Evolutionary conservation across 495 filamentous ascomycete species (phyloP), one percentile per base, ranked within the genome.

Genomic region (Daldinia vernicosa): DNA sequence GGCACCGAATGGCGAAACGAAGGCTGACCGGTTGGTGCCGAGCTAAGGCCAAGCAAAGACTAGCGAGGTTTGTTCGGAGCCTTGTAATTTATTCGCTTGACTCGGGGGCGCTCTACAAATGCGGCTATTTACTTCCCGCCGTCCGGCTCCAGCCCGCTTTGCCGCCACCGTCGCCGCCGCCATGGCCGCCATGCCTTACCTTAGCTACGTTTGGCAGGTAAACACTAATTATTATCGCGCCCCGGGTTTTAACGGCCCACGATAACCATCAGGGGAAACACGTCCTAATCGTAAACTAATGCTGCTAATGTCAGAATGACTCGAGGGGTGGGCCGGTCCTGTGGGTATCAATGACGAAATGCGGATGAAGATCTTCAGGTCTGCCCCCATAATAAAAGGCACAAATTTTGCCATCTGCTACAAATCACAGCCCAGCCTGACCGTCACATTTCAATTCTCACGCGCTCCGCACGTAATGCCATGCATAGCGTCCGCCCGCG

Each of bases 331-430:
- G 50, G 26, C 50, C 50, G 60, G 39, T 56, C 54, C 55, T 47
- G 64, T 72, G 69, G 69, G 50, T 67, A 71, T 24, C 45, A 8
- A 72, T 72, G 69, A 72, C 69, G 69, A 67, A 58, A 60, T n/a
- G n/a, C 60, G 69, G 69, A 72, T 72, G 60, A 72, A 33, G 69
- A 72, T 72, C 69, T 72, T 72, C 69, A 67, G 55, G 47, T 54
- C 45, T 12, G 27, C 32, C 64, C 53, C 69, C 69, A 67, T 67
- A 72, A 63, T 59, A 72, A 72, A 66, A 67, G 52, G 47, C 28
- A 60, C 45, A 60, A 71, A 40, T 63, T 72, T 67, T 60, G 64
- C 63, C 53, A 59, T 67, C 57, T 57, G 37, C 63, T 40, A 66
- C 63, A 51, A 15, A 52, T 28, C 35, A 33, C 37, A 30, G 32